phyloP scores from a whole-genome alignment of 1,139 yeast species.

The Yamadazyma sp. region DNA sequence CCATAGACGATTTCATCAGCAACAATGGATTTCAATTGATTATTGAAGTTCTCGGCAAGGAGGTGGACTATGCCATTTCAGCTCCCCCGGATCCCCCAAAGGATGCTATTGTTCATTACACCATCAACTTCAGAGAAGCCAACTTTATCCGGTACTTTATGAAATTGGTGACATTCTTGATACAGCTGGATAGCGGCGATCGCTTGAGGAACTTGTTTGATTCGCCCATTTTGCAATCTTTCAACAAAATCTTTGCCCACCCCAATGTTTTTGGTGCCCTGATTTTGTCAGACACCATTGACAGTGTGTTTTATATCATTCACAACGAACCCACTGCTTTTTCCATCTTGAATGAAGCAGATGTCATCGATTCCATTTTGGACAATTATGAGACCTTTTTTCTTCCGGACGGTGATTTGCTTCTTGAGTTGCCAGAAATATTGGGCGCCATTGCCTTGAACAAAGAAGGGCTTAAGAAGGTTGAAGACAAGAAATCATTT shows the following conservation, averaged over 20 bases:
- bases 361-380: constrained; percentile 65
- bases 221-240: constrained; percentile 65
- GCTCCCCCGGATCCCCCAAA: constrained; percentile 59
- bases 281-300: constrained; percentile 63
- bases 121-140: constrained; percentile 65
- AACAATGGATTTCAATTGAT: constrained; percentile 65
- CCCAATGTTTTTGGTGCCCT: constrained; percentile 68
- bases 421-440: constrained; percentile 68
- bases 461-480: constrained; percentile 64
- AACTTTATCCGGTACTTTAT: constrained; percentile 55
- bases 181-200: constrained; percentile 78
- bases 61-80: constrained; percentile 62
- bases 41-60: constrained; percentile 62
- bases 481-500: constrained; percentile 49
- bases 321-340: constrained; percentile 93
- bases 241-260: constrained; percentile 60
- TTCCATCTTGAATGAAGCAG: constrained; percentile 76
- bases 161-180: constrained; percentile 62
- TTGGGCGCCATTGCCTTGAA: constrained; percentile 84
- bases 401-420: constrained; percentile 57
- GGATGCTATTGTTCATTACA: constrained; percentile 54
- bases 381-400: constrained; percentile 52
- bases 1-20: constrained; percentile 61
- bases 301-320: constrained; percentile 68
- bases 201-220: constrained; percentile 83